Conservation (phyloP, 78 protist genomes). For the Acrasis kona region DNA sequence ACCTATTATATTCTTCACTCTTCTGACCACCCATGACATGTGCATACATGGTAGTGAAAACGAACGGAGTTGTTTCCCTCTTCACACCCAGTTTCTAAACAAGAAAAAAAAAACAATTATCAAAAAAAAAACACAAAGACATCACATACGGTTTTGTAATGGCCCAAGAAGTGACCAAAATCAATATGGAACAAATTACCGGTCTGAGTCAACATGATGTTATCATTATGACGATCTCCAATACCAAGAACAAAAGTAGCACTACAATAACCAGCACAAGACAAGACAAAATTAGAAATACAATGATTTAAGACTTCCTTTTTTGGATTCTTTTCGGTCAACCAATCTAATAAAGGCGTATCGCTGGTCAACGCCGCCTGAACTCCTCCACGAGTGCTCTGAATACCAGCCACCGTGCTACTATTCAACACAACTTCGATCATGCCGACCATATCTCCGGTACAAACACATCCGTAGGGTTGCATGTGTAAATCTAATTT, state of each 20-base stretch:
- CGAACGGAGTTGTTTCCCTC: conserved; percentile 92
- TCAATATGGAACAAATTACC: conserved; percentile 92
- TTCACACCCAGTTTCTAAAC: conserved; percentile 65
- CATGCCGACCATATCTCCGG: conserved; percentile 70
- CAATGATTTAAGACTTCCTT: neutral
- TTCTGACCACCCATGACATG: conserved; percentile 58
- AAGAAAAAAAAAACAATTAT: too few relatives aligned
- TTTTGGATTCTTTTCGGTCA: neutral
- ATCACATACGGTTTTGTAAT: too few relatives aligned
- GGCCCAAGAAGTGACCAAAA: conserved; percentile 93
- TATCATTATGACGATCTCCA: conserved; percentile 16
- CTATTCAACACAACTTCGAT: conserved; percentile 73
- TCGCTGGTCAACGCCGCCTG: conserved; percentile 33
- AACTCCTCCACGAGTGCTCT: conserved; percentile 40
- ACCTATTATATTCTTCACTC: conserved; percentile 20
- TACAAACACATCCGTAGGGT: conserved; percentile 57
- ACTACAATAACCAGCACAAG: conserved; percentile 82
- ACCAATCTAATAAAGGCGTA: conserved; percentile 30
- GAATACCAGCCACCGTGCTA: conserved; percentile 66
- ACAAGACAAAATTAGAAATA: conserved; percentile 47
- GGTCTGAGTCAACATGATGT: conserved; percentile 69
- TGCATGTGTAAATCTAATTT: conserved; percentile 61
- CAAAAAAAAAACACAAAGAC: too few relatives aligned
- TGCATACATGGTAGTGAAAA: conserved; percentile 70
- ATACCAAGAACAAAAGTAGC: conserved; percentile 89